A percentile compares a stretch with the other conserved stretches of the same genome.
These are phyloP conservation scores for Trichocladium uniseriatum DNA, from an alignment of 495 filamentous ascomycete species.

Conservation along the genomic window DNA sequence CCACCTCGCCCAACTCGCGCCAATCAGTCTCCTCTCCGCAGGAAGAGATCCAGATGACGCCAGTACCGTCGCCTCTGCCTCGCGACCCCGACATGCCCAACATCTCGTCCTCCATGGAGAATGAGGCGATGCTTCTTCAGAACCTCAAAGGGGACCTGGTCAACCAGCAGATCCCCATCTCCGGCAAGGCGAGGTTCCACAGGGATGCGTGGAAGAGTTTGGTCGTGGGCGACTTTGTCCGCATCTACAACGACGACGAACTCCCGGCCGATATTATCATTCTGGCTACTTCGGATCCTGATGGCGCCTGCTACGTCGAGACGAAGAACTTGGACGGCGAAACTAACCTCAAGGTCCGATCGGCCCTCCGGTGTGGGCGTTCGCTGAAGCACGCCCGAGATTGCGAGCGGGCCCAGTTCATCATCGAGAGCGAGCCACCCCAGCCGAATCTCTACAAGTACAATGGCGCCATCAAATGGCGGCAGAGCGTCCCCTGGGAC, in stretches of 20 bases:
- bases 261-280: constrained; percentile 93
- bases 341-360: constrained; percentile 93
- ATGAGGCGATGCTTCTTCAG: constrained; percentile 44
- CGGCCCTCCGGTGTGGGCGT: constrained; percentile 78
- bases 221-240: constrained; percentile 92
- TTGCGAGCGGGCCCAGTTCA: constrained; percentile 80
- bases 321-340: constrained; percentile 98
- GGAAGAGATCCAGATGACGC: constrained; percentile 85
- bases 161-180: constrained; percentile 33
- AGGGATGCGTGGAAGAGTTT: constrained; percentile 92
- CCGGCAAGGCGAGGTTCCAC: constrained; percentile 64
- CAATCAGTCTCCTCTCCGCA: constrained; percentile 49
- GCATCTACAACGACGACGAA: constrained; percentile 92
- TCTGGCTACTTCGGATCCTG: constrained; percentile 87
- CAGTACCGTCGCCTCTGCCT: constrained; percentile 73
- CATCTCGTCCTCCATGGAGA: constrained; percentile 35
- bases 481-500: constrained; percentile 56
- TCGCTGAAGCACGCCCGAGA: constrained; percentile 80
- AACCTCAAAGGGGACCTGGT: constrained; percentile 40
- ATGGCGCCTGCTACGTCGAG: constrained; percentile 95
- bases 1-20: constrained; percentile 47
- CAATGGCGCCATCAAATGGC: constrained; percentile 81
- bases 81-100: constrained; percentile 19
- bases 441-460: constrained; percentile 93
- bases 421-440: constrained; percentile 83